Base-by-base conservation (phyloP, 176 grass and related monocot genomes). In the Musa acuminata region DNA sequence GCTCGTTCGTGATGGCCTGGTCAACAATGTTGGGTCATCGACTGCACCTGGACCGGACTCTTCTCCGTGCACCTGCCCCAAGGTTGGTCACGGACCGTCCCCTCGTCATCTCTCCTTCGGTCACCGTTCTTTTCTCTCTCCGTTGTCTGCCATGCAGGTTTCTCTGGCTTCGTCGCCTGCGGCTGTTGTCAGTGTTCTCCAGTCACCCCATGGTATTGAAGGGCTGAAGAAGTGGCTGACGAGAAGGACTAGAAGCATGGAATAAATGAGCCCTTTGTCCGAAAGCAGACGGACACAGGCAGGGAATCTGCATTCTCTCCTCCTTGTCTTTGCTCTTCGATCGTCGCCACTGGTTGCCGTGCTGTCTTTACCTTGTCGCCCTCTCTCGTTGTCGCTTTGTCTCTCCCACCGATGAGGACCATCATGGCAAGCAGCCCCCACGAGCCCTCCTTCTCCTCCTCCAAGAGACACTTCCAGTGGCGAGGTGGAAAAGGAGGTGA, bases 391-490 rank as follows among this genome's bases (percentile, higher is more conserved):
- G 35, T 43, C 8, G 14, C 10, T 8, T 25, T 48, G 9, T 48
- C 1, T 10, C 13, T 16, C 48, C 26, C 67, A 70, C 48, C 79
- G 52, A 96, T 96, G 94, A 93, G 87, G 51, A 97, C 78, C 67
- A 93, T 89, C 87, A 91, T 89, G 90, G 82, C 84, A 19, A 93
- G 88, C 68, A 93, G 84, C 67, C 80, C 88, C 29, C 87, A 93
- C 55, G 94, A 93, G 43, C 82, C 90, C 1, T 97, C 90, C 8
- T 93, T 91, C 78, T 93, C 94, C 53, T 97, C 89, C 87, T 97
- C 94, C 62, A 82, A 87, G 69, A 83, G 94, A 57, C 84, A 97
- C 73, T 93, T 97, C 86, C 92, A 91, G 66, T 93, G 94, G 90
- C 76, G 93, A 19, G 76, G 84, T 35, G 84, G 77, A 64, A 92